phyloP scores from a whole-genome alignment of 306 rosid species.

The Ziziphus jujuba region DNA sequence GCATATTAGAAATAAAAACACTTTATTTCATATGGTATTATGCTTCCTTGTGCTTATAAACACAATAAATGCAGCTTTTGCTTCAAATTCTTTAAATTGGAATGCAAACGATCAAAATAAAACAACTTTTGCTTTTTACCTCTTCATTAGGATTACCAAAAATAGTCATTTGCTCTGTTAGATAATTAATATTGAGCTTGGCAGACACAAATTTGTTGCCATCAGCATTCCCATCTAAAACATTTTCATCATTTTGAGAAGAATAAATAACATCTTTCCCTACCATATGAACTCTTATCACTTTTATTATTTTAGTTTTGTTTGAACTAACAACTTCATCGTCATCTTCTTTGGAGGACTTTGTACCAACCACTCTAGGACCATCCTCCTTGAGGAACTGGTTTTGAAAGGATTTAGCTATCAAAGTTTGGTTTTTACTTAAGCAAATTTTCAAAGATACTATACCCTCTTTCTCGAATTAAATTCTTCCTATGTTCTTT shows the following conservation, averaged over 20 bases:
- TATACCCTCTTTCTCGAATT: too few species aligned
- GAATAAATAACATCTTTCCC: conserved; percentile 29
- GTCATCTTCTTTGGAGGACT: conserved; percentile 22
- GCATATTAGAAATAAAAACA: too few species aligned
- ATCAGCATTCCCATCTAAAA: too few species aligned
- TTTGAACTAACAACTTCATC: conserved; percentile 20
- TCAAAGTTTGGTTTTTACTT: too few species aligned
- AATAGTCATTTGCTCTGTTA: conserved; percentile 35
- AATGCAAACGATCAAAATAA: too few species aligned
- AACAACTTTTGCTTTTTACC: conserved; percentile 19
- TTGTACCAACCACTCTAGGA: conserved; percentile 27
- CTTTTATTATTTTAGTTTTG: conserved; percentile 35
- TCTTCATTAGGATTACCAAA: conserved; percentile 26
- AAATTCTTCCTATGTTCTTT: too few species aligned
- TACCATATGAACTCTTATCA: conserved; percentile 20
- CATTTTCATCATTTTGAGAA: conserved; percentile 27
- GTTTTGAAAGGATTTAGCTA: conserved; percentile 37
- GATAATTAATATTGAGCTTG: conserved; percentile 32
- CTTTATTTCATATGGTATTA: too few species aligned
- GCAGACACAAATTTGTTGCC: conserved; percentile 24
- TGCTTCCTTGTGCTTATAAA: too few species aligned
- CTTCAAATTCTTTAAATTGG: too few species aligned
- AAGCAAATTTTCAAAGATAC: too few species aligned
- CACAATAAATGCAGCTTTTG: too few species aligned
- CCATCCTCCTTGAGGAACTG: conserved; percentile 30